These are phyloP conservation scores for Microcera coccophila DNA, from an alignment of 2,329 filamentous ascomycete species.

Conservation along the genomic window DNA sequence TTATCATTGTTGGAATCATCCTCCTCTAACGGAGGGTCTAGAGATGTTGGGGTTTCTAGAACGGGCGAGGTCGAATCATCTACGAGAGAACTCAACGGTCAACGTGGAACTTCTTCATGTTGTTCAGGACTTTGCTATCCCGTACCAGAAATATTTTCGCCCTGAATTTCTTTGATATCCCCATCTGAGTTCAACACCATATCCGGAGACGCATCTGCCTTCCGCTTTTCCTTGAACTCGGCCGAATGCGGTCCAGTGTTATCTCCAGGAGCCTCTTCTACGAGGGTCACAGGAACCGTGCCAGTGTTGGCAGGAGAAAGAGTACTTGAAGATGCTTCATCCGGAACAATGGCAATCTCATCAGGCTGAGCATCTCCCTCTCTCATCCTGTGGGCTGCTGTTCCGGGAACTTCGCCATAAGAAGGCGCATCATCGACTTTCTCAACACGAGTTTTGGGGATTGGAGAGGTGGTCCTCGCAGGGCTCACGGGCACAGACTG, in stretches of 20 bases:
- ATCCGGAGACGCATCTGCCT: constrained; percentile 52
- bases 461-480: constrained; percentile 43
- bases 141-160: constrained; percentile 29
- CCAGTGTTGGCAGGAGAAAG: constrained; percentile 18
- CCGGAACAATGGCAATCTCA: constrained; percentile 50
- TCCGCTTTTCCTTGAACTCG: constrained; percentile 43
- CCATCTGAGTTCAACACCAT: constrained; percentile 46
- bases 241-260: constrained; percentile 40
- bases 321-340: constrained; percentile 21
- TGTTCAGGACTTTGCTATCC: constrained; percentile 20
- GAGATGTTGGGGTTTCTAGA: constrained; percentile 25
- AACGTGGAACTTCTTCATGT: constrained; percentile 18
- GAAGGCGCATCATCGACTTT: constrained; percentile 50
- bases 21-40: constrained; percentile 16
- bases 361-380: constrained; percentile 57
- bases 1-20: constrained; percentile 16
- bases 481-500: constrained; percentile 49
- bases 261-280: constrained; percentile 49
- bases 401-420: constrained; percentile 60
- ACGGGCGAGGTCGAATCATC: constrained; percentile 27
- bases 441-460: constrained; percentile 57
- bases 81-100: constrained; percentile 24
- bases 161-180: constrained; percentile 31
- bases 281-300: constrained; percentile 47
- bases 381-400: constrained; percentile 53